Conservation (phyloP, 1,284 basidiomycete genomes). For the Rhodotorula glutinis region DNA sequence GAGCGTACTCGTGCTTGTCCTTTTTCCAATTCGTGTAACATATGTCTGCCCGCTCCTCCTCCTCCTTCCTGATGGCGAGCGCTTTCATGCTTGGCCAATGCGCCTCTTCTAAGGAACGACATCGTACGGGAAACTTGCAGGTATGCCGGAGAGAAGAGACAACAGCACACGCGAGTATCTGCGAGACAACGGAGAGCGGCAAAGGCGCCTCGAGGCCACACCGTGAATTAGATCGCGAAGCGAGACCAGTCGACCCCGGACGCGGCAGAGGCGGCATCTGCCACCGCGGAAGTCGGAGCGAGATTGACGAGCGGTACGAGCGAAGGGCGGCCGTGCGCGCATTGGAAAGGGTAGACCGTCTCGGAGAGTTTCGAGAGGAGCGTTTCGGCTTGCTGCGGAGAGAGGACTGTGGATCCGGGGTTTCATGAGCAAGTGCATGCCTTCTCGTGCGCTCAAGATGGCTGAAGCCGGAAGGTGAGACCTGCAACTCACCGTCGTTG, state of each 20-base stretch:
- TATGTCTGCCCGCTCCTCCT: too few relatives aligned
- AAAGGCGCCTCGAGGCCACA: too few relatives aligned
- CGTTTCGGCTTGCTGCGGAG: slow-evolving; percentile 62
- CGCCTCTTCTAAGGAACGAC: too few relatives aligned
- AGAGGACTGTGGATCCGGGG: slow-evolving; percentile 51
- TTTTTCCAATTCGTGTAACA: too few relatives aligned
- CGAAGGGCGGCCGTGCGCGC: slow-evolving; percentile 72
- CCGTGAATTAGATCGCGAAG: slow-evolving; percentile 1
- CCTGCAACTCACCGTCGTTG: slow-evolving; percentile 59
- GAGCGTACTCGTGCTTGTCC: too few relatives aligned
- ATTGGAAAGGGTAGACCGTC: slow-evolving; percentile 82
- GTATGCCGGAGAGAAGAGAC: too few relatives aligned
- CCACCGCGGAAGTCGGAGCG: not conserved
- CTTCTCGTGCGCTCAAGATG: not conserved
- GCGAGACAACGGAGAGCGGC: not conserved
- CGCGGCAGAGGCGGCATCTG: not conserved
- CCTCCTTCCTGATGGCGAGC: too few relatives aligned
- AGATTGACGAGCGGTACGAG: slow-evolving; percentile 49
- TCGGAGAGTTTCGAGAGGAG: slow-evolving; percentile 65
- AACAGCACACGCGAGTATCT: too few relatives aligned
- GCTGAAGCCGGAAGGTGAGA: too few relatives aligned
- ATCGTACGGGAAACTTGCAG: too few relatives aligned
- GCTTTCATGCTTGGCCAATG: too few relatives aligned
- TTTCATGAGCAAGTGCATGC: too few relatives aligned
- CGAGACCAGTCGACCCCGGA: slow-evolving; percentile 10